These are phyloP conservation scores for Tulasnella sp. DNA, from an alignment of 768 basidiomycete genomes.

Conservation along the genomic window DNA sequence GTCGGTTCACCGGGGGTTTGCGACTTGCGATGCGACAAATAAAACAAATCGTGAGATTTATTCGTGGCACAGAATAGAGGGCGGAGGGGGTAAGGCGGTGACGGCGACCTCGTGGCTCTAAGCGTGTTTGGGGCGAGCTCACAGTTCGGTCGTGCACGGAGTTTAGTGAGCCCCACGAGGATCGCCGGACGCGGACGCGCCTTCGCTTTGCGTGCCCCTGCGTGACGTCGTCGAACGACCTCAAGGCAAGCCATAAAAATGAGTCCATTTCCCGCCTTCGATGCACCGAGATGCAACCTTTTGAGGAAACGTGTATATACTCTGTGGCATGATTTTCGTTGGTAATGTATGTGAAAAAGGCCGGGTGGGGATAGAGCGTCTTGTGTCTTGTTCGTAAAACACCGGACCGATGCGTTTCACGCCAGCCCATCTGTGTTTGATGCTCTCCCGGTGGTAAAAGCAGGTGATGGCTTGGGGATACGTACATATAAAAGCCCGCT, in stretches of 20 bases:
- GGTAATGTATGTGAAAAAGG: not conserved
- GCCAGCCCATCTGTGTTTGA: not conserved
- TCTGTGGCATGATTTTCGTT: not conserved
- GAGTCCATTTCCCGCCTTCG: not conserved
- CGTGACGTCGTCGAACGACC: not conserved
- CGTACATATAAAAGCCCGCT: not conserved
- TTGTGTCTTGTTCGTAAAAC: not conserved
- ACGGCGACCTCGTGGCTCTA: not conserved
- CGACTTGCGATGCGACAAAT: not conserved
- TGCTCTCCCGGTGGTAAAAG: slow-evolving; percentile 1
- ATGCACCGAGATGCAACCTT: no score
- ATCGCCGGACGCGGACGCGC: not conserved
- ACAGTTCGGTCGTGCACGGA: not conserved
- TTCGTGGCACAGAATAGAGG: not conserved
- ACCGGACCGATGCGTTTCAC: not conserved
- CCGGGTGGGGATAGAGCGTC: slow-evolving; percentile 14
- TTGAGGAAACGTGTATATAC: no score
- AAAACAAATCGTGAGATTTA: not conserved
- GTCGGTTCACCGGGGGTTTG: not conserved
- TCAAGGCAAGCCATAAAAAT: not conserved
- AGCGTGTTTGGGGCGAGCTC: not conserved
- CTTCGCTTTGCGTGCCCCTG: not conserved
- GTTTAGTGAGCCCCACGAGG: not conserved
- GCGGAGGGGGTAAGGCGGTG: not conserved
- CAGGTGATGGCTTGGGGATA: not conserved